A percentile compares a stretch with the other conserved stretches of the same genome.
Evolutionary conservation across 352 stramenopile species (phyloP).

Genomic region (Globisporangium emineosum): DNA sequence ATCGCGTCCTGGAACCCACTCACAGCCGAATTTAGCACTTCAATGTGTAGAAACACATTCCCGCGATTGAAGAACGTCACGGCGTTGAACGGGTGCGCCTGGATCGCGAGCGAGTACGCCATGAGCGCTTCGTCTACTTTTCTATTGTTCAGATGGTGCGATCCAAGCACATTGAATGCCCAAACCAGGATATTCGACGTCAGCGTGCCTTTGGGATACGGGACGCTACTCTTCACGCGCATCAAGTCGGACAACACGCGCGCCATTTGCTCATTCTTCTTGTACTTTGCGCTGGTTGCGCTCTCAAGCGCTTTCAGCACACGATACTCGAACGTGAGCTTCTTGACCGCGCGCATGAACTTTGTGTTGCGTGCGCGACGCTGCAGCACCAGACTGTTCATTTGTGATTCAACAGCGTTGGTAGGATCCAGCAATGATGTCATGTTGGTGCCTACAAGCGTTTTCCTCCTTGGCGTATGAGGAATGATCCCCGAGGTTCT

Average conservation of each 20-base stretch:
- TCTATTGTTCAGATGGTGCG: conserved; percentile 20
- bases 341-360: conserved; percentile 38
- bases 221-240: conserved; percentile 17
- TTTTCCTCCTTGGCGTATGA: not conserved
- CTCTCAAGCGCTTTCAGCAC: conserved; percentile 40
- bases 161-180: conserved; percentile 49
- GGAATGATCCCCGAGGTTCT: not conserved
- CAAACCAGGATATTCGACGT: conserved; percentile 42
- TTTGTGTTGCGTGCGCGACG: conserved; percentile 21
- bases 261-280: conserved; percentile 31
- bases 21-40: conserved; percentile 33
- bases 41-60: conserved; percentile 46
- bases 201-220: conserved; percentile 40
- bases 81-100: conserved; percentile 32
- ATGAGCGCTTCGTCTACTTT: conserved; percentile 49
- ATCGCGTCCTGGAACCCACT: conserved; percentile 50
- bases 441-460: conserved; percentile 2
- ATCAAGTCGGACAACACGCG: conserved; percentile 25
- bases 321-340: conserved; percentile 40
- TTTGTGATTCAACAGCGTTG: not conserved
- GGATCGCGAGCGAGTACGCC: conserved; percentile 49
- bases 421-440: not conserved
- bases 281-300: conserved; percentile 30
- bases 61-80: conserved; percentile 52
- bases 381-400: not conserved